phyloP scores from a whole-genome alignment of 106 monocot genomes.

The Agapanthus africanus region DNA sequence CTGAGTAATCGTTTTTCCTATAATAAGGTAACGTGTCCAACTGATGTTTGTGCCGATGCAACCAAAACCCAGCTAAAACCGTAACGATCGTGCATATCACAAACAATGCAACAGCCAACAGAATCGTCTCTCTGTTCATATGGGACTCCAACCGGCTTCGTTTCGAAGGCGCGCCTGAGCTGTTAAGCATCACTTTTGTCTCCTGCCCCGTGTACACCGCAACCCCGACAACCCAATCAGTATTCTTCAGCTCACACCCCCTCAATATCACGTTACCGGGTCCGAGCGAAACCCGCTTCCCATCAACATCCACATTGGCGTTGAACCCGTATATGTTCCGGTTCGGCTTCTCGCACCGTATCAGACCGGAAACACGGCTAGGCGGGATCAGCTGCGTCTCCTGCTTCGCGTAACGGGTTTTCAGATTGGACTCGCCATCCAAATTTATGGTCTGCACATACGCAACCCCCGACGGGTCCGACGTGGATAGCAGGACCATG shows the following conservation, averaged over 20 bases:
- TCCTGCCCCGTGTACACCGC: conserved; percentile 52
- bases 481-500: conserved; percentile 77
- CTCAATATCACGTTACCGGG: conserved; percentile 46
- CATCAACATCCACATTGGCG: conserved; percentile 35
- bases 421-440: conserved; percentile 96
- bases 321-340: conserved; percentile 66
- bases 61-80: conserved; percentile 27
- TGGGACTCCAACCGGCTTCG: conserved; percentile 49
- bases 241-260: conserved; percentile 67
- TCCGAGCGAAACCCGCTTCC: conserved; percentile 36
- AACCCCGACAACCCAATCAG: conserved; percentile 45
- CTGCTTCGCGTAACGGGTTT: conserved; percentile 80
- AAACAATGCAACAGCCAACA: conserved; percentile 19
- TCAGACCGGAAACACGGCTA: conserved; percentile 17
- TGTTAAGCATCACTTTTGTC: conserved; percentile 72
- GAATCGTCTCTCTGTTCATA: conserved; percentile 48
- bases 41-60: conserved; percentile 17
- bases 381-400: conserved; percentile 23
- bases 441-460: conserved; percentile 91
- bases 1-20: conserved; percentile 24
- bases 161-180: conserved; percentile 55
- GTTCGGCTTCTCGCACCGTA: conserved; percentile 55
- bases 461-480: conserved; percentile 84
- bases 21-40: conserved; percentile 30
- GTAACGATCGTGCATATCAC: conserved; percentile 27